Conservation (phyloP, 1,284 basidiomycete species). For the Erythrobasidium hasegawianum region DNA sequence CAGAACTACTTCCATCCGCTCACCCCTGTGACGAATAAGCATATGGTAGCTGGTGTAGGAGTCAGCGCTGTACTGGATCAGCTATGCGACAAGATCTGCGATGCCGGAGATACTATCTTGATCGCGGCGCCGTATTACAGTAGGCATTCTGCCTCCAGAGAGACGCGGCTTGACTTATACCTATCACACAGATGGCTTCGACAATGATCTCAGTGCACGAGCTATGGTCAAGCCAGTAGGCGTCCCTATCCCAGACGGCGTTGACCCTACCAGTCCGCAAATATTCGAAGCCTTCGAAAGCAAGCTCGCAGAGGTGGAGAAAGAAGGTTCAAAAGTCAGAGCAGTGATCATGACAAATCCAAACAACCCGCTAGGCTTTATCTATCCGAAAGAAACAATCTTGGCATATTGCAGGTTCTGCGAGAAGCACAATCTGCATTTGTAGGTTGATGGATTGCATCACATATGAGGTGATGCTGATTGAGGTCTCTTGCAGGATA, state of each 20-base stretch:
- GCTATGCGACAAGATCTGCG: slow-evolving; percentile 51
- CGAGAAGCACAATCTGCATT: slow-evolving; percentile 51
- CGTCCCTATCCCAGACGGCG: slow-evolving; percentile 40
- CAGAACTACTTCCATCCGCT: slow-evolving; percentile 35
- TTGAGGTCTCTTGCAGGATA: slow-evolving; percentile 38
- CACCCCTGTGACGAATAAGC: slow-evolving; percentile 40
- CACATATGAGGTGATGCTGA: background rate
- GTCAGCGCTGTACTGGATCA: slow-evolving; percentile 48
- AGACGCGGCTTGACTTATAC: too few species aligned
- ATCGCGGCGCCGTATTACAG: slow-evolving; percentile 47
- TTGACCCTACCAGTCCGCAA: slow-evolving; percentile 27
- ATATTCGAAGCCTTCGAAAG: slow-evolving; percentile 27
- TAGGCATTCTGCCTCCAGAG: too few species aligned
- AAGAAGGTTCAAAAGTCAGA: slow-evolving; percentile 32
- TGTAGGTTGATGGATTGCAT: slow-evolving; percentile 35
- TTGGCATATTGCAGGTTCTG: slow-evolving; percentile 52
- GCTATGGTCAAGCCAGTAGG: slow-evolving; percentile 46
- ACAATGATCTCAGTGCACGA: slow-evolving; percentile 38
- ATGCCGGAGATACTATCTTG: slow-evolving; percentile 51
- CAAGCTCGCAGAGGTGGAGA: slow-evolving; percentile 5
- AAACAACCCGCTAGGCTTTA: slow-evolving; percentile 51
- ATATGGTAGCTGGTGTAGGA: slow-evolving; percentile 45
- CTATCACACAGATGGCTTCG: slow-evolving; percentile 46
- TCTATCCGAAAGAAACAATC: slow-evolving; percentile 49
- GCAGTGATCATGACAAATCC: slow-evolving; percentile 51